A percentile compares a stretch with the other conserved stretches of the same genome.
Conservation (phyloP, 768 basidiomycete genomes). For the Candolleomyces eurysporus region DNA sequence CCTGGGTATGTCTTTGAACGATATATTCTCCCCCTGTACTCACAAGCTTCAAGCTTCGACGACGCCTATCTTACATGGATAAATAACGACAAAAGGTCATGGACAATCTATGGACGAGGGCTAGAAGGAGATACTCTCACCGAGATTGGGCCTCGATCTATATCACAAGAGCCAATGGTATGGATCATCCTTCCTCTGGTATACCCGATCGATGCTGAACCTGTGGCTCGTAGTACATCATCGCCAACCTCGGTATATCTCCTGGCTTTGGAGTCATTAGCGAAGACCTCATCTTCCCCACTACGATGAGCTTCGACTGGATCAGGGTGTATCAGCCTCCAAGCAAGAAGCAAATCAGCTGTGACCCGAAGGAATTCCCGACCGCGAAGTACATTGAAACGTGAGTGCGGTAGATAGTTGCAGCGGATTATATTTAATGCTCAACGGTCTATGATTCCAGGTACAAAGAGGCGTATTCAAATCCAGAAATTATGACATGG, state of each 20-base stretch:
- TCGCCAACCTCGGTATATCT: constrained; percentile 71
- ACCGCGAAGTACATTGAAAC: constrained; percentile 74
- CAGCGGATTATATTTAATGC: too few species aligned
- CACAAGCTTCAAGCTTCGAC: constrained; percentile 18
- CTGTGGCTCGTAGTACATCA: constrained; percentile 49
- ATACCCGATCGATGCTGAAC: constrained; percentile 1
- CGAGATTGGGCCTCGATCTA: constrained; percentile 53
- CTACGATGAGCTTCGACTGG: constrained; percentile 74
- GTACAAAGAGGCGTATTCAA: constrained; percentile 38
- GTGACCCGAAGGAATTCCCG: constrained; percentile 71
- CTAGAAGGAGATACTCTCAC: constrained; percentile 48
- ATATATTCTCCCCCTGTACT: background rate
- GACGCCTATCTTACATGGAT: constrained; percentile 74
- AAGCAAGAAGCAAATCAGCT: constrained; percentile 53
- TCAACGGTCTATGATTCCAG: constrained; percentile 15
- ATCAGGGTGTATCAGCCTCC: constrained; percentile 72
- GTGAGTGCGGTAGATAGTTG: constrained; percentile 33
- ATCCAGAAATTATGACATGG: constrained; percentile 42
- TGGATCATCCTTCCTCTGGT: constrained; percentile 27
- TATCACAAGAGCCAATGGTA: constrained; percentile 75
- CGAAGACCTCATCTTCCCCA: constrained; percentile 49
- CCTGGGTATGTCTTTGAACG: constrained; percentile 38
- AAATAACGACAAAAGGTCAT: constrained; percentile 54
- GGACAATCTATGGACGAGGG: constrained; percentile 63
- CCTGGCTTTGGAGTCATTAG: constrained; percentile 64